Percentiles rank a stretch among this genome's conserved stretches.
Conservation (phyloP, 495 filamentous ascomycete genomes). For the Penicillium turbatum region DNA sequence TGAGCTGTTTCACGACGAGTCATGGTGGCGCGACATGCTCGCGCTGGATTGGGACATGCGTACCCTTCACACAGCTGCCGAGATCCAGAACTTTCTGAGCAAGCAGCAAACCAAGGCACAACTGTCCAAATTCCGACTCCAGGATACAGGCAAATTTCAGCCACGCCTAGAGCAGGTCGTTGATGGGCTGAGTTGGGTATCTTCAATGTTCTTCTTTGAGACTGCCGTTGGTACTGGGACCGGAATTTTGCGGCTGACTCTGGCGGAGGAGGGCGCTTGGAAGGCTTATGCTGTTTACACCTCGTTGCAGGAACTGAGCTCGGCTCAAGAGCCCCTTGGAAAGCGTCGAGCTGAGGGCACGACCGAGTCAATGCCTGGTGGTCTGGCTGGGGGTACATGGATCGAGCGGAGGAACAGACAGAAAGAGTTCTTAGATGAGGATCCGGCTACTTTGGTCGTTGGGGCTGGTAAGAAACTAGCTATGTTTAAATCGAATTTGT, state of each 20-base stretch:
- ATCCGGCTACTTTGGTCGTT: conserved; percentile 64
- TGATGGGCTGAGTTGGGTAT: conserved; percentile 46
- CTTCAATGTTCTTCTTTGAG: conserved; percentile 49
- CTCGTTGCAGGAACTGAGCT: conserved; percentile 48
- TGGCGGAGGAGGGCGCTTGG: conserved; percentile 48
- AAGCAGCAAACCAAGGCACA: conserved; percentile 31
- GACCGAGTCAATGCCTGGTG: conserved; percentile 53
- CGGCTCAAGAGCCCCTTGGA: conserved; percentile 49
- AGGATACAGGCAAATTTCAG: conserved; percentile 39
- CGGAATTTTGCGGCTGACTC: conserved; percentile 53
- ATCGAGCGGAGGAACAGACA: conserved; percentile 55
- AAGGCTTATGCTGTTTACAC: conserved; percentile 66
- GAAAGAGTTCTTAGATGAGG: conserved; percentile 50
- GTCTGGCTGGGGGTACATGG: conserved; percentile 63
- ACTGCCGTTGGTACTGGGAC: conserved; percentile 52
- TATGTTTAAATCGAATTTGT: conserved; percentile 3
- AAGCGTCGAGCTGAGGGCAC: conserved; percentile 49
- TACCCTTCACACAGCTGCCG: conserved; percentile 45
- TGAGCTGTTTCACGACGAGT: conserved; percentile 49
- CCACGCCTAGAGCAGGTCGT: conserved; percentile 39
- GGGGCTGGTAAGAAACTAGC: conserved; percentile 46
- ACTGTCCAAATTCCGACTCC: conserved; percentile 35
- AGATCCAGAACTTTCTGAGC: conserved; percentile 49
- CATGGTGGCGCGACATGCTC: conserved; percentile 63
- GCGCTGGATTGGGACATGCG: conserved; percentile 56